Base-by-base conservation (phyloP, 257 asterid species). In the Plantago elongata region DNA sequence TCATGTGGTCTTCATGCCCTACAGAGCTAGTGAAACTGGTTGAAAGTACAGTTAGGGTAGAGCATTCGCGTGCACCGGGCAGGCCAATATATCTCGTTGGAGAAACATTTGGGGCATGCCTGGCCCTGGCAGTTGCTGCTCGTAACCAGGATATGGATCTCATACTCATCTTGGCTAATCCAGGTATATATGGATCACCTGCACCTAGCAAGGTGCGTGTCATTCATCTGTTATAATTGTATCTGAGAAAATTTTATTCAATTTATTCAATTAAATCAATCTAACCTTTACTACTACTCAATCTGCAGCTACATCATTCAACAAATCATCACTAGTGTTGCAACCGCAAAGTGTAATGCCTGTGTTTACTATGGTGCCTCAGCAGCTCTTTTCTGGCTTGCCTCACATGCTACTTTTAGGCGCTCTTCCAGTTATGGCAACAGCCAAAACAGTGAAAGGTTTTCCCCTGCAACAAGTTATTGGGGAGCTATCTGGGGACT, bases 111-210 rank as follows among this genome's bases (percentile, higher is more conserved):
- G 96, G 98, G 60, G 94, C 78, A 71, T 85, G 95, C 76, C 81
- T 90, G 27, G 91, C 96, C 0, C 83, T 88, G 42, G 84, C 89
- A 59, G 83, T 90, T 80, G 98, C 96, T 69, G 83, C 96, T 12
- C 79, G 90, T 30, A 90, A 81, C 70, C 86, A 88, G 4, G 72
- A 83, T 38, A 75, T 88, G 54, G 87, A 88, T 74, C 94, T 90
- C 43, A 40, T 80, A 44, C 65, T 90, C 42, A 74, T 90, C 58
- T 77, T 90, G 79, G 90, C 91, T 13, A 90, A 90, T 75, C 91
- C 98, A 78, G 98, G 98, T 87, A 45, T 42, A 13, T 4, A 34
- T 7, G 40, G 7, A 22, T 22, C 27, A 52, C 9, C 58, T 22
- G 58, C 58, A 52, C 16, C 30, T n/a, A 18, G 59, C 34, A 10